These are phyloP conservation scores for Podaxis sp. DNA, from an alignment of 768 basidiomycete species.

Conservation along the genomic window DNA sequence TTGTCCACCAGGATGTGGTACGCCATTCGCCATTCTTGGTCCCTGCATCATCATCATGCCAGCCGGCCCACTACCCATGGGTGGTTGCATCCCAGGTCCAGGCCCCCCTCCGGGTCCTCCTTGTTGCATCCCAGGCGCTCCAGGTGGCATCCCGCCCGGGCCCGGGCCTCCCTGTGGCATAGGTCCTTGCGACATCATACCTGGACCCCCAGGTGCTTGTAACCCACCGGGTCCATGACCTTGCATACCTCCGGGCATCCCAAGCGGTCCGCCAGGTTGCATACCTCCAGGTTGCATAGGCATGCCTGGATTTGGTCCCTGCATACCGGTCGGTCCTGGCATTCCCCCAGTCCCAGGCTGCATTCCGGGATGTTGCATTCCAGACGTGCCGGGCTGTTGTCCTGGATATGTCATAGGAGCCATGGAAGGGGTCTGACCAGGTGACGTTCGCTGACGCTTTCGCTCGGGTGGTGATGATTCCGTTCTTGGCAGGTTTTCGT, in stretches of 20 bases:
- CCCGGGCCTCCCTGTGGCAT: conserved; percentile 7
- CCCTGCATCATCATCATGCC: conserved; percentile 37
- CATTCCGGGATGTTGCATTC: conserved; percentile 15
- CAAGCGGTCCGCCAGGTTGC: conserved; percentile 10
- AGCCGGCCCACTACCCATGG: conserved; percentile 11
- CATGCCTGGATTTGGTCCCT: conserved; percentile 6
- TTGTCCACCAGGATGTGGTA: conserved; percentile 15
- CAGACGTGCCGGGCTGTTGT: conserved; percentile 18
- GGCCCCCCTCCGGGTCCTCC: conserved; percentile 10
- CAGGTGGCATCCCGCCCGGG: conserved; percentile 4
- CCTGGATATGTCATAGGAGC: conserved; percentile 31
- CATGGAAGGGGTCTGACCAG: conserved; percentile 42
- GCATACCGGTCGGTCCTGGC: conserved; percentile 13
- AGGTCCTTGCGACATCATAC: conserved; percentile 6
- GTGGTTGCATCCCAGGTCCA: conserved; percentile 12
- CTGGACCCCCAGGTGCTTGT: conserved; percentile 6
- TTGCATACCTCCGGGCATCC: conserved; percentile 13
- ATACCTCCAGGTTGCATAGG: conserved; percentile 13
- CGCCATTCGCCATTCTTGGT: conserved; percentile 29
- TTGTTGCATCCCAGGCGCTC: conserved; percentile 13
- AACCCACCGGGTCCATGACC: conserved; percentile 11
- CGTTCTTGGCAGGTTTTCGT: conserved; percentile 46
- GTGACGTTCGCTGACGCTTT: conserved; percentile 54
- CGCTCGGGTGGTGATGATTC: conserved; percentile 58
- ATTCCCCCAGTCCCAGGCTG: conserved; percentile 10